These are phyloP conservation scores for Arctium lappa DNA, from an alignment of 129 eudicot genomes.

Conservation along the genomic window DNA sequence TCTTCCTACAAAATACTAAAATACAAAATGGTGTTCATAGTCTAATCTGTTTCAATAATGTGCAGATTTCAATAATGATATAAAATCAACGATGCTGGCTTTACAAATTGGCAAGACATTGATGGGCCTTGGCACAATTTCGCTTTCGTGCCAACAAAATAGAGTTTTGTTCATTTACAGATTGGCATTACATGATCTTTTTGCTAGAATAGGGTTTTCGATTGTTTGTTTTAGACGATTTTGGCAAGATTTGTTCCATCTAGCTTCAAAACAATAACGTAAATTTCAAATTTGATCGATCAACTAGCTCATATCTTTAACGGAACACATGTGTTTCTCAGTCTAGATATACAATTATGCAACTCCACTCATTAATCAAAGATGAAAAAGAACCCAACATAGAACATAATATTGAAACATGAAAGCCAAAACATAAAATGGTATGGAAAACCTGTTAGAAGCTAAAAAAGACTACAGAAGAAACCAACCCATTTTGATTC, in stretches of 20 bases:
- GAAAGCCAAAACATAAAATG: constrained; percentile 7
- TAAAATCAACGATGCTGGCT: no score
- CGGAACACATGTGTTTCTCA: no score
- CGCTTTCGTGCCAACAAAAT: no score
- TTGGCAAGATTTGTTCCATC: neutral
- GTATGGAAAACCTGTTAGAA: constrained; percentile 6
- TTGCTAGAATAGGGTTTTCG: neutral
- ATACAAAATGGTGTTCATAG: neutral
- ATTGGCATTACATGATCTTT: neutral
- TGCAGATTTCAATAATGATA: neutral
- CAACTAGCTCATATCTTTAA: neutral
- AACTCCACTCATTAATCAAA: neutral
- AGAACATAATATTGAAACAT: neutral
- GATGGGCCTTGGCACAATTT: no score
- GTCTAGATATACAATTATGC: neutral
- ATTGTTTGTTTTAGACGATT: neutral
- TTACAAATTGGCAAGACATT: no score
- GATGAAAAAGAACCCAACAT: constrained; percentile 1
- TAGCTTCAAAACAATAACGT: neutral
- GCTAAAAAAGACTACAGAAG: neutral
- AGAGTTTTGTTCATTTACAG: neutral
- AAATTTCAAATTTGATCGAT: neutral
- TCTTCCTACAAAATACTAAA: neutral
- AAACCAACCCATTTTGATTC: neutral
- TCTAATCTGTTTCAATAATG: neutral